These are phyloP conservation scores for Scenedesmus sp. DNA, from an alignment of 163 green algal genomes.

Conservation along the genomic window DNA sequence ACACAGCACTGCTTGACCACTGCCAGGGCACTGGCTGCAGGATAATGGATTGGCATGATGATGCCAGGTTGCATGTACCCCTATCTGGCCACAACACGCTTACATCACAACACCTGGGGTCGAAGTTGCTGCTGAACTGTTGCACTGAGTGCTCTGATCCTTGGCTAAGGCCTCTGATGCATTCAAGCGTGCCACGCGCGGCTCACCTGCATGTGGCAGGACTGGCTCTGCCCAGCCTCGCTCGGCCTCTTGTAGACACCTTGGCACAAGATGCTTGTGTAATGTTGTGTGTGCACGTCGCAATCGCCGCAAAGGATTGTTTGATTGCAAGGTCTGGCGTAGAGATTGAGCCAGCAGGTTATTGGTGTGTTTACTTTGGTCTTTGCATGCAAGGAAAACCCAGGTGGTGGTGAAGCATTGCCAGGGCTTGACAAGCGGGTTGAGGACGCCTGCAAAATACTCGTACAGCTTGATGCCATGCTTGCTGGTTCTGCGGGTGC, in stretches of 20 bases:
- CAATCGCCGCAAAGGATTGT: background rate
- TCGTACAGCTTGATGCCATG: background rate
- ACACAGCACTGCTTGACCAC: too few relatives aligned
- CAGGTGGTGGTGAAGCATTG: background rate
- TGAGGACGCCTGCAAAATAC: background rate
- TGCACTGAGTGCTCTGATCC: background rate
- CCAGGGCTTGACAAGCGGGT: background rate
- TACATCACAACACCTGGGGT: too few relatives aligned
- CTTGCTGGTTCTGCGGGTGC: too few relatives aligned
- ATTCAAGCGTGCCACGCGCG: background rate
- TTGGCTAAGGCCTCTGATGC: background rate
- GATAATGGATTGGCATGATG: background rate
- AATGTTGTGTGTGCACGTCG: background rate
- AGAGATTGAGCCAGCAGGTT: background rate
- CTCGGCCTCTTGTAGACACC: too few relatives aligned
- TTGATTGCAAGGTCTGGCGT: background rate
- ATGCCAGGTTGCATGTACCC: too few relatives aligned
- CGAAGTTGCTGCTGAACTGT: too few relatives aligned
- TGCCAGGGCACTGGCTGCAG: too few relatives aligned
- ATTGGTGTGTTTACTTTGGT: background rate
- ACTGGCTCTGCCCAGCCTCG: background rate
- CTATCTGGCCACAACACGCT: too few relatives aligned
- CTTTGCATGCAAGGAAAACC: background rate
- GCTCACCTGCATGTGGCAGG: background rate
- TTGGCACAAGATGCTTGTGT: background rate